Evolutionary conservation across 2,329 filamentous ascomycete genomes (phyloP).

Genomic region (Whalleya microplaca): DNA sequence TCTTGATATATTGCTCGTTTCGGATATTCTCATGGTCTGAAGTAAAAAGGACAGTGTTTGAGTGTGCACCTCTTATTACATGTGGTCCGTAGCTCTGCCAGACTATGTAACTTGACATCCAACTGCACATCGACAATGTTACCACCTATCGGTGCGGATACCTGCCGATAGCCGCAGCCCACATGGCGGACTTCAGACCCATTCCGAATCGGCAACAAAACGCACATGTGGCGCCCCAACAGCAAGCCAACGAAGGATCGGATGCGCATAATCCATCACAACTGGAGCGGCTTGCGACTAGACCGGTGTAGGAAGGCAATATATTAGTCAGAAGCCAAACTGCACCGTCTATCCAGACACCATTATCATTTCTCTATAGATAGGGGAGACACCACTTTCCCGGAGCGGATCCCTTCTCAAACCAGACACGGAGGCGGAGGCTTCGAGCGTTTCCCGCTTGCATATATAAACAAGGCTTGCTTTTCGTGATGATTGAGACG

Average conservation of each 20-base stretch:
- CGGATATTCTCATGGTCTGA: too few species aligned
- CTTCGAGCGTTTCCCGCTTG: slow-evolving; percentile 9
- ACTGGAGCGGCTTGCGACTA: background rate
- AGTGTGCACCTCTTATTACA: too few species aligned
- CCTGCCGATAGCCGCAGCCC: slow-evolving; percentile 16
- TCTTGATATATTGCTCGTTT: too few species aligned
- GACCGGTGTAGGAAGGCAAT: background rate
- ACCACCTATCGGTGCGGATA: slow-evolving; percentile 7
- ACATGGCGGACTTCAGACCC: background rate
- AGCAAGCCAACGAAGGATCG: background rate
- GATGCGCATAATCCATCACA: background rate
- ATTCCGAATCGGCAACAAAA: background rate
- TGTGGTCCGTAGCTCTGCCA: too few species aligned
- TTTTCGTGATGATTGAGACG: background rate
- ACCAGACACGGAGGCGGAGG: slow-evolving; percentile 22
- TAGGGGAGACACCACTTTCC: background rate
- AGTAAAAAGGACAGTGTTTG: too few species aligned
- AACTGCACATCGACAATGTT: background rate
- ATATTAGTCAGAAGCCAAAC: background rate
- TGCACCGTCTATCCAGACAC: too few species aligned
- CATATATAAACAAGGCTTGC: slow-evolving; percentile 3
- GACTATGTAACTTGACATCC: background rate
- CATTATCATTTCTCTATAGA: slow-evolving; percentile 4
- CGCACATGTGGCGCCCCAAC: background rate
- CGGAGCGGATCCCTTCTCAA: slow-evolving; percentile 22